These are phyloP conservation scores for Epichloe festucae DNA, from an alignment of 2,329 filamentous ascomycete species.

Conservation along the genomic window DNA sequence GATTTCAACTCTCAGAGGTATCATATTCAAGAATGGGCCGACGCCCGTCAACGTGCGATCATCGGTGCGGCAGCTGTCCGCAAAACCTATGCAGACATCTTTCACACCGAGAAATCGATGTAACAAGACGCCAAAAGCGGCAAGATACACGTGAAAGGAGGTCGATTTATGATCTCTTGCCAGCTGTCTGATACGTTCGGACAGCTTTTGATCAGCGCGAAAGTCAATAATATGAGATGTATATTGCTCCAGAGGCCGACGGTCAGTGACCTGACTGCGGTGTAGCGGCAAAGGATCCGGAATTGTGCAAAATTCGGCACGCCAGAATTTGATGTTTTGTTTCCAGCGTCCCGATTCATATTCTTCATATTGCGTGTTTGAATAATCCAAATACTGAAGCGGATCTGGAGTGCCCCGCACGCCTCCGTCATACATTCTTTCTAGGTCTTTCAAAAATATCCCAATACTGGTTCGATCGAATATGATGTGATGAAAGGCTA, in stretches of 20 bases:
- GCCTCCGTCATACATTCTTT: neutral
- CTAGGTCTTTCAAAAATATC: neutral
- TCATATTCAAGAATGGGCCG: conserved; percentile 35
- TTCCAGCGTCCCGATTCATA: neutral
- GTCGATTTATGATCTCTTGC: conserved; percentile 5
- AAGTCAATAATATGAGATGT: neutral
- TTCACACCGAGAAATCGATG: conserved; percentile 17
- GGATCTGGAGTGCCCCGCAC: neutral
- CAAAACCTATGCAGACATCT: conserved; percentile 35
- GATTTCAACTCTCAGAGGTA: conserved; percentile 29
- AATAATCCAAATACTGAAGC: neutral
- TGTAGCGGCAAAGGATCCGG: neutral
- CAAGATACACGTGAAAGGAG: conserved; percentile 33
- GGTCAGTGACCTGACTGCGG: neutral
- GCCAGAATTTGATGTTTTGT: neutral
- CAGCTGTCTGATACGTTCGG: neutral
- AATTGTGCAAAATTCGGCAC: neutral
- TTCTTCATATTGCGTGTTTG: neutral
- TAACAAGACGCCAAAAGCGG: conserved; percentile 25
- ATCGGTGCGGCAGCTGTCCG: conserved; percentile 18
- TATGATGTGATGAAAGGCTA: neutral
- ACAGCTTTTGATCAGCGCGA: too few relatives aligned
- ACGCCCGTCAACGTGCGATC: conserved; percentile 21
- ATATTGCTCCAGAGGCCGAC: neutral
- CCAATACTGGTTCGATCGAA: neutral